Percentiles rank a stretch among this genome's conserved stretches.
Evolutionary conservation across 768 basidiomycete genomes (phyloP).

Genomic region (Phaeotremella skinneri): DNA sequence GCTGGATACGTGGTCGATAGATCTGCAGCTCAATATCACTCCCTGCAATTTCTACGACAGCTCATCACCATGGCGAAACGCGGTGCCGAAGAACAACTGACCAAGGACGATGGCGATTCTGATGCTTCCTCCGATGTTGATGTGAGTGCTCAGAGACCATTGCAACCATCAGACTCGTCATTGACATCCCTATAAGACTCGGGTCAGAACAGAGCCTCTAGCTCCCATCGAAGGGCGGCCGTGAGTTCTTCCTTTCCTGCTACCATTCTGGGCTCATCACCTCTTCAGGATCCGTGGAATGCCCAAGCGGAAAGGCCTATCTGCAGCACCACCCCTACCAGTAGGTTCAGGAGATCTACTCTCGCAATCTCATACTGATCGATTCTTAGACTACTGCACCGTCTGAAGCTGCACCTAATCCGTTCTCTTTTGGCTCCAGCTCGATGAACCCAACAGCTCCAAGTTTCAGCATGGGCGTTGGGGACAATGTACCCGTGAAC

Average conservation of each 20-base stretch:
- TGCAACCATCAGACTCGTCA: background rate
- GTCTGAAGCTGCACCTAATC: background rate
- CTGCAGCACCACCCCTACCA: background rate
- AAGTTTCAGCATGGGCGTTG: background rate
- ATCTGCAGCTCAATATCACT: too few relatives aligned
- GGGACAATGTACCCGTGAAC: background rate
- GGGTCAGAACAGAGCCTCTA: constrained; percentile 22
- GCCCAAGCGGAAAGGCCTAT: constrained; percentile 43
- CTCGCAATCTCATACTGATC: background rate
- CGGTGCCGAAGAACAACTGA: constrained; percentile 44
- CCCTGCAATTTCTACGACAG: background rate
- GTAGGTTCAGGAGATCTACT: background rate
- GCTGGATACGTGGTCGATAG: too few relatives aligned
- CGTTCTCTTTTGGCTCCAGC: constrained; percentile 6
- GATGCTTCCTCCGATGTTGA: constrained; percentile 34
- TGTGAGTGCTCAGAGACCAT: constrained; percentile 16
- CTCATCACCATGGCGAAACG: constrained; percentile 46
- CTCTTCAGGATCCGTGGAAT: constrained; percentile 37
- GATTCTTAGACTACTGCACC: background rate
- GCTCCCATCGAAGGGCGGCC: constrained; percentile 39
- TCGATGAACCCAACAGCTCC: background rate
- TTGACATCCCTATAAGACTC: constrained; percentile 24
- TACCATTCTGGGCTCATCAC: constrained; percentile 12
- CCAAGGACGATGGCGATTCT: constrained; percentile 37
- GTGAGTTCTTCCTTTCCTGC: constrained; percentile 19